phyloP scores from a whole-genome alignment of 257 asterid species.

The Solanum pennellii region DNA sequence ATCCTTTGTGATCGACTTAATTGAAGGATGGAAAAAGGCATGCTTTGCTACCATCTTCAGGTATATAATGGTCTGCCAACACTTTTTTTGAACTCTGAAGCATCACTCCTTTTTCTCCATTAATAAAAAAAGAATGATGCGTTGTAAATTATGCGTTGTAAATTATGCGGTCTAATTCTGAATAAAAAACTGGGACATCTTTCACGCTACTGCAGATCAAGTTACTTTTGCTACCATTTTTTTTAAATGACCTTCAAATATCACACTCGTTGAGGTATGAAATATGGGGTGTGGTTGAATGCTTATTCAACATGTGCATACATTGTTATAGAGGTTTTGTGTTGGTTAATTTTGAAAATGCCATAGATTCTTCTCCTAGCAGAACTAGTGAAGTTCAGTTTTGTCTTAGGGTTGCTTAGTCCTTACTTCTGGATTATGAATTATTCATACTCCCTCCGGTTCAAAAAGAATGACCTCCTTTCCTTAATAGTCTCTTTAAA shows the following conservation, averaged over 20 bases:
- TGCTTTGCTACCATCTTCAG: not conserved
- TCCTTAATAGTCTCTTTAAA: too few relatives aligned
- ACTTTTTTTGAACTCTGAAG: not conserved
- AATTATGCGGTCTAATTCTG: not conserved
- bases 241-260: not conserved
- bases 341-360: not conserved
- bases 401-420: not conserved
- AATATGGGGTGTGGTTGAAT: not conserved
- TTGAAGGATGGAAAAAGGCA: not conserved
- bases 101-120: not conserved
- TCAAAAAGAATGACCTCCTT: too few relatives aligned
- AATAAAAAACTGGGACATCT: not conserved
- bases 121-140: not conserved
- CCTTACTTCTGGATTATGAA: not conserved
- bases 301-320: not conserved
- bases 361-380: not conserved
- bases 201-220: not conserved
- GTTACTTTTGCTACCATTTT: not conserved
- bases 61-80: not conserved
- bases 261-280: not conserved
- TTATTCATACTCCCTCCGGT: not conserved
- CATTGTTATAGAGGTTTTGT: not conserved
- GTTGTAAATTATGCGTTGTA: not conserved
- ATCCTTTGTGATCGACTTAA: not conserved
- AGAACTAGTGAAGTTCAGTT: not conserved